Evolutionary conservation across 768 basidiomycete genomes (phyloP), one percentile per base, ranked within the genome.

Genomic region (Mycena amicta): DNA sequence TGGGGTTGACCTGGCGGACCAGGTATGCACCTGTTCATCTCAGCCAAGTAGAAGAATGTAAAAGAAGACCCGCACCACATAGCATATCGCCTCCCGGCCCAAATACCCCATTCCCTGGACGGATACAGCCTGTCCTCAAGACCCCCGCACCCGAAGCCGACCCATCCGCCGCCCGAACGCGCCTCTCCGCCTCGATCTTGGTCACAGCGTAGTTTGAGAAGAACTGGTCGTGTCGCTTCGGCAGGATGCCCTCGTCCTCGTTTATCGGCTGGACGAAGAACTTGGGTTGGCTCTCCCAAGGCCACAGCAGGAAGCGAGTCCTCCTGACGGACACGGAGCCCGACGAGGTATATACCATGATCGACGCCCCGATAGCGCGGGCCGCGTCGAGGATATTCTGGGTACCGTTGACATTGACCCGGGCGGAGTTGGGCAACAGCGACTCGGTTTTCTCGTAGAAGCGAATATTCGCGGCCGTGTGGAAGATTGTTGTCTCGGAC

Each of bases 121-220:
- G 83, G 41, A 92, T 76, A 60, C 83, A 87, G 0, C 90, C 89
- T 6, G 89, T 92, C 51, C 87, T 80, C 45, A 92, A 68, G 13
- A 75, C 65, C 56, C 41, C 63, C 12, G 28, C 33, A 8, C 71
- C 70, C 2, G 74, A 72, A 5, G 59, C 59, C 20, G 72, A 62
- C 20, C 67, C 70, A 62, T 79, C 79, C 4, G 74, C 67, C 18
- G 57, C 71, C 53, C 80, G 72, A 13, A 85, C 81, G 12, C 70
- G 66, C 31, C 61, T 61, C 67, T 92, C 90, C 1, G 83, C 89
- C 26, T 74, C 70, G 6, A 74, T 65, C 68, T 92, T 92, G 39
- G 87, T 83, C 23, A 74, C 81, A 0, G 90, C 88, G 56, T 92
- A 92, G 68, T 92, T 92, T 13, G 90, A 92, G 71, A 90, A 91